These are phyloP conservation scores for Ganoderma leucocontextum DNA, from an alignment of 1,284 basidiomycete species.

Conservation along the genomic window DNA sequence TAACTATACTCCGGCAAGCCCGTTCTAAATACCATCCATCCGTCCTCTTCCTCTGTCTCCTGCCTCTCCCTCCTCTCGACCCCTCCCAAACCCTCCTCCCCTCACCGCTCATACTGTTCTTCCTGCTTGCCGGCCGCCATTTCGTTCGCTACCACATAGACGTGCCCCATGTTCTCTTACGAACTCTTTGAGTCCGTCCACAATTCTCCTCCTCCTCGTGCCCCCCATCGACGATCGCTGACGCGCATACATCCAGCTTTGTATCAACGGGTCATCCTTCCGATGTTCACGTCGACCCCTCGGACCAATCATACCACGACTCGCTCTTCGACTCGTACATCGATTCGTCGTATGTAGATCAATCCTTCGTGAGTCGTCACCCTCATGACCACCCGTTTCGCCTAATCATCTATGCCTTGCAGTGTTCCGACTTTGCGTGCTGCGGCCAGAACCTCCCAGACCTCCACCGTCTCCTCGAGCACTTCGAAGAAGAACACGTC, in stretches of 20 bases:
- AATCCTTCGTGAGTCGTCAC: conserved; percentile 25
- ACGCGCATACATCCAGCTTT: conserved; percentile 12
- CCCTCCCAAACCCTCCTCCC: conserved; percentile 7
- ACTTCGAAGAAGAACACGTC: conserved; percentile 70
- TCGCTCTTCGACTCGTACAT: conserved; percentile 28
- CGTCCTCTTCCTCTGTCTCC: not conserved
- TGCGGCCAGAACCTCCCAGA: conserved; percentile 67
- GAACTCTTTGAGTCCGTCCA: conserved; percentile 18
- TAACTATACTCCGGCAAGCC: conserved; percentile 11
- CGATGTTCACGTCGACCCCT: conserved; percentile 2
- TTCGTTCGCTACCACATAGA: conserved; percentile 7
- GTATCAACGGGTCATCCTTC: conserved; percentile 9
- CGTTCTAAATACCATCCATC: not conserved
- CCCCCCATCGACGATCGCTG: not conserved
- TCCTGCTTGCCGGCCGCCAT: not conserved
- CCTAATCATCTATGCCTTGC: not conserved
- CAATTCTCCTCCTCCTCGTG: not conserved
- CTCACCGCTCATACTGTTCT: conserved; percentile 10
- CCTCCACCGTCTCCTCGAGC: conserved; percentile 73
- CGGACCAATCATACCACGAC: conserved; percentile 13
- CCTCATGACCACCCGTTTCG: not conserved
- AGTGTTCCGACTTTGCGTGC: conserved; percentile 74
- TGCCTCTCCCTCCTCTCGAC: not conserved
- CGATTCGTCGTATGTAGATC: conserved; percentile 23
- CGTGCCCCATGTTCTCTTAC: conserved; percentile 20